A percentile compares a stretch with the other conserved stretches of the same genome.
Evolutionary conservation across 177 flowering plant species (phyloP).

Genomic region (Vitis hybrid): DNA sequence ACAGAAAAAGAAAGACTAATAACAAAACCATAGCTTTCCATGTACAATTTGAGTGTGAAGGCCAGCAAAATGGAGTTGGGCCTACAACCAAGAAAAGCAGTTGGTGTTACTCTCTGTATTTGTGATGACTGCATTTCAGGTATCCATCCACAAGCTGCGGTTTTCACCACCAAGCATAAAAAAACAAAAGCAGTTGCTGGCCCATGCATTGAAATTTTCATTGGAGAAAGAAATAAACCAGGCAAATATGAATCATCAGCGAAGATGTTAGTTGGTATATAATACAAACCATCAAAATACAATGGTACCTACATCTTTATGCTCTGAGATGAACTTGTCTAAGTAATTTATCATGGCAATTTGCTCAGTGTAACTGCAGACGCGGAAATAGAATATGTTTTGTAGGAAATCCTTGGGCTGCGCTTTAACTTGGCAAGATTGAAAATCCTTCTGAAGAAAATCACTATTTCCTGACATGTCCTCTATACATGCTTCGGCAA

Average conservation of each 20-base stretch:
- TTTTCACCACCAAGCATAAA: neutral
- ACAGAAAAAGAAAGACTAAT: no score
- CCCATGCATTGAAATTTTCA: neutral
- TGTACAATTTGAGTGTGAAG: no score
- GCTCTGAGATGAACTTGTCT: constrained; percentile 77
- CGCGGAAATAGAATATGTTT: constrained; percentile 78
- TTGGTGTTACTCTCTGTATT: neutral
- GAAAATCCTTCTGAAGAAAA: constrained; percentile 32
- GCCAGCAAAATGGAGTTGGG: neutral
- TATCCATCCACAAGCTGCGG: neutral
- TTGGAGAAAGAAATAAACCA: no score
- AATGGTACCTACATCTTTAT: constrained; percentile 73
- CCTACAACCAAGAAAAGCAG: neutral
- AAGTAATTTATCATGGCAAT: constrained; percentile 78
- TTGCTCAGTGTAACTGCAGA: constrained; percentile 94
- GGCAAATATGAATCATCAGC: no score
- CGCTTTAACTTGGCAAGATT: constrained; percentile 32
- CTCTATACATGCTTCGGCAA: constrained; percentile 79
- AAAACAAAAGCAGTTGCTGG: neutral
- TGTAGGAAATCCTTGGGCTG: constrained; percentile 62
- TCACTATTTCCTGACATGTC: constrained; percentile 45
- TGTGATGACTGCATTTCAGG: neutral
- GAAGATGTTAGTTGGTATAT: no score
- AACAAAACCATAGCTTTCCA: neutral
- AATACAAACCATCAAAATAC: neutral